Conservation (phyloP, 1,284 basidiomycete genomes). For the Cryptococcus deneoformans region DNA sequence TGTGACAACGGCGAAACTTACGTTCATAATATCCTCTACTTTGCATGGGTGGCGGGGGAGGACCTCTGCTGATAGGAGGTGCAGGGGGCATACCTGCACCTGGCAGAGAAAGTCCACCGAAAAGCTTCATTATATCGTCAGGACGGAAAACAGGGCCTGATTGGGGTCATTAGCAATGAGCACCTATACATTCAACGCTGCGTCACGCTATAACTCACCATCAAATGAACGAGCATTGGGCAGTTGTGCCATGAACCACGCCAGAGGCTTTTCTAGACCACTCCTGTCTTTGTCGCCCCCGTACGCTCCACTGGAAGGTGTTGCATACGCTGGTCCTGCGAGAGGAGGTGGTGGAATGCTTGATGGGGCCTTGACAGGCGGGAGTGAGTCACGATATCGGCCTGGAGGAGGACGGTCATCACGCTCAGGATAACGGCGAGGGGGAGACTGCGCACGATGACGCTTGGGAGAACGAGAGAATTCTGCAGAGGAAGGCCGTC, state of each 20-base stretch:
- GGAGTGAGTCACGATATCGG: neutral
- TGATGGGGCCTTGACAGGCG: neutral
- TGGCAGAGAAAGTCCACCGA: slow-evolving; percentile 26
- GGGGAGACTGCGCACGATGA: slow-evolving; percentile 13
- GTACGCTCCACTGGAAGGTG: slow-evolving; percentile 1
- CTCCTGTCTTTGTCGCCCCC: slow-evolving; percentile 50
- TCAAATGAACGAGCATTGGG: slow-evolving; percentile 71
- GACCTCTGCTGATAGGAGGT: neutral
- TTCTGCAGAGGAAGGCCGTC: neutral
- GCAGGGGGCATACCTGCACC: neutral
- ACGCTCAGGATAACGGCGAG: slow-evolving; percentile 1
- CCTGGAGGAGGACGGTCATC: slow-evolving; percentile 1
- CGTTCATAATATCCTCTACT: neutral
- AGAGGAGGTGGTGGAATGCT: no score
- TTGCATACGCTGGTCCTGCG: neutral
- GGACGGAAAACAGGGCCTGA: slow-evolving; percentile 79
- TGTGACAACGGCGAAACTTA: neutral
- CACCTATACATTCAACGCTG: neutral
- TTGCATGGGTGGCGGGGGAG: neutral
- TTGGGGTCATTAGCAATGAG: neutral
- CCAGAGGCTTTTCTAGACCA: slow-evolving; percentile 65
- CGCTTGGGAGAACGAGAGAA: slow-evolving; percentile 13
- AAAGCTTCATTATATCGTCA: slow-evolving; percentile 76
- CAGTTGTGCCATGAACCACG: slow-evolving; percentile 76
- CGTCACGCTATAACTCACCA: slow-evolving; percentile 56